phyloP scores from a whole-genome alignment of 192 early-diverging fungal species.

The Martensiomyces pterosporus region DNA sequence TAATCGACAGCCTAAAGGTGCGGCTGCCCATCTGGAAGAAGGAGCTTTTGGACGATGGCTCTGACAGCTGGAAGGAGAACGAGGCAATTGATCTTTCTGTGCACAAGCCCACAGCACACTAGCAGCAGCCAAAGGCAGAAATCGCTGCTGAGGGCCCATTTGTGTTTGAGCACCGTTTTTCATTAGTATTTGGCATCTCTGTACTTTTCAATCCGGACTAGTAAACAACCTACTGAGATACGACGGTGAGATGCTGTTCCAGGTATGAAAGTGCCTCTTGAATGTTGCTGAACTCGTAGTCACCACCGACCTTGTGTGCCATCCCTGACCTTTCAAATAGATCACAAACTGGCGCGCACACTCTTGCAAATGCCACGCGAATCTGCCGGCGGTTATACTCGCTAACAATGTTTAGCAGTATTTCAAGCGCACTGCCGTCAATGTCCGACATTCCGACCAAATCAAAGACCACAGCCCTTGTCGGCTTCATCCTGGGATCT shows the following conservation, averaged over 20 bases:
- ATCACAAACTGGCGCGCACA: conserved; percentile 65
- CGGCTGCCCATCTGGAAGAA: conserved; percentile 93
- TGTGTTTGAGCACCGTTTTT: not conserved
- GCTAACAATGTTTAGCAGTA: conserved; percentile 84
- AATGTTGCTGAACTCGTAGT: conserved; percentile 68
- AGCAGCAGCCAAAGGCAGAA: too few relatives aligned
- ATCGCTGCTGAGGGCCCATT: too few relatives aligned
- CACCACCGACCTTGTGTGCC: conserved; percentile 54
- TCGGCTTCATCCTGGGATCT: conserved; percentile 70
- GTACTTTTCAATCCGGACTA: too few relatives aligned
- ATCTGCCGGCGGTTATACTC: conserved; percentile 77
- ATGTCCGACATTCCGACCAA: conserved; percentile 81
- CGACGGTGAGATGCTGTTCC: conserved; percentile 38
- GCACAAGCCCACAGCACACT: conserved; percentile 5
- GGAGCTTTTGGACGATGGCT: conserved; percentile 81
- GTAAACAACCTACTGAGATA: too few relatives aligned
- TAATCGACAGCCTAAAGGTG: conserved; percentile 89
- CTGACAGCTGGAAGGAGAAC: conserved; percentile 66
- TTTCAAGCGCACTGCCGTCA: conserved; percentile 91
- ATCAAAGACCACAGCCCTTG: conserved; percentile 86
- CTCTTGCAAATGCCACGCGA: conserved; percentile 87
- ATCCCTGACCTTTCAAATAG: conserved; percentile 75
- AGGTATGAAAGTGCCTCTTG: conserved; percentile 58
- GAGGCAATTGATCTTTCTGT: conserved; percentile 25
- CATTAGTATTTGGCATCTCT: not conserved